Evolutionary conservation across 208 protist genomes (phyloP), one percentile per base, ranked within the genome.

Genomic region (Trypanosoma lewisi): DNA sequence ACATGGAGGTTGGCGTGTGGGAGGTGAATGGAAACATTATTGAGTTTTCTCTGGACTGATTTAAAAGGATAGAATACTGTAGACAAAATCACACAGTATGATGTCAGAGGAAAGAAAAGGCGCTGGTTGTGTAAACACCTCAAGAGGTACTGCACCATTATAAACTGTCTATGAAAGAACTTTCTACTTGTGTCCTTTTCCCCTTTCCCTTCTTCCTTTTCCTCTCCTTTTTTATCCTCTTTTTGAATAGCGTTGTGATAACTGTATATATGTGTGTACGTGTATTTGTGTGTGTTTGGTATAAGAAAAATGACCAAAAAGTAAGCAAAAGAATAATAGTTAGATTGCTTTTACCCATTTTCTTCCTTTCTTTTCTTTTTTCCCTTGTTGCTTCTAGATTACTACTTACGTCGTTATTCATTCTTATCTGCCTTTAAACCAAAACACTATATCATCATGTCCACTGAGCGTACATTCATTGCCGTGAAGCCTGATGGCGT

Each of bases 401-500:
- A 7, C 23, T 21, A 11, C 21, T 50, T 50, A 23, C 44, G 3
- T 21, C 45, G 25, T 41, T 41, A 16, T 41, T 41, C 9, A 16
- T 41, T 41, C 14, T 41, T 41, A 16, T 41, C 7, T 41, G 36
- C 14, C n/a, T n/a, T n/a, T n/a, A n/a, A 25, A 50, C 28, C 21
- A 28, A 44, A 63, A 34, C 23, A 19, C 19, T 48, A 23, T 31
- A 23, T 47, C 4, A 52, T 42, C 37, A 89, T 90, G 80, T 64
- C 81, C 41, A 83, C 72, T 63, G 96, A 98, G 76, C 87, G 96
- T 54, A 98, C 96, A 45, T 98, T 97, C 80, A 97, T 98, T 71
- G 91, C 92, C 51, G 77, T 98, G 72, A 98, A 98, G 86, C 93
- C 91, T 39, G 95, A 98, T 63, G 95, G 93, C 66, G 94, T 98